phyloP scores from a whole-genome alignment of 495 filamentous ascomycete species.

The Gamarada debralockiae region DNA sequence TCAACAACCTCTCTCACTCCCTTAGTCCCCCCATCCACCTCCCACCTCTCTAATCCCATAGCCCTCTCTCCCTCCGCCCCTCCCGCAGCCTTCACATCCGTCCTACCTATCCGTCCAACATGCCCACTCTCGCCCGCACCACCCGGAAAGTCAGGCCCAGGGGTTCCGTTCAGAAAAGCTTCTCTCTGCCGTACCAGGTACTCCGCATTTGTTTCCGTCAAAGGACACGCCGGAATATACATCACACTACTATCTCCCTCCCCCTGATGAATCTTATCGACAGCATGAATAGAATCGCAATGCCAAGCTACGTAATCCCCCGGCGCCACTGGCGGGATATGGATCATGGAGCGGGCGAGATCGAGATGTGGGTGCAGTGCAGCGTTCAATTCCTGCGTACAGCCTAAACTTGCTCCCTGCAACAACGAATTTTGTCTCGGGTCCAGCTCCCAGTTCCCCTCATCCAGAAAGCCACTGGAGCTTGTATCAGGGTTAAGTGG shows the following conservation, averaged over 20 bases:
- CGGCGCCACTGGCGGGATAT: conserved; percentile 69
- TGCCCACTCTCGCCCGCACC: conserved; percentile 56
- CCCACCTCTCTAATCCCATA: conserved; percentile 41
- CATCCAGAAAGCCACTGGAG: conserved; percentile 38
- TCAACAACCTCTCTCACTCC: neutral
- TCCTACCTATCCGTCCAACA: conserved; percentile 41
- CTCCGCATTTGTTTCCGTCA: conserved; percentile 67
- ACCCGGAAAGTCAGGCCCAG: conserved; percentile 71
- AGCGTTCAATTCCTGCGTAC: conserved; percentile 73
- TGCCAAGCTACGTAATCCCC: conserved; percentile 93
- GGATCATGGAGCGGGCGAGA: conserved; percentile 70
- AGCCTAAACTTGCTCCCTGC: conserved; percentile 72
- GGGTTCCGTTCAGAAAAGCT: conserved; percentile 56
- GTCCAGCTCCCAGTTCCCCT: conserved; percentile 48
- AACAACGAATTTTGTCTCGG: conserved; percentile 43
- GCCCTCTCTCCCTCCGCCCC: conserved; percentile 50
- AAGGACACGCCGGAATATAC: conserved; percentile 82
- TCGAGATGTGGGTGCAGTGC: conserved; percentile 74
- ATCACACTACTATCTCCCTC: conserved; percentile 70
- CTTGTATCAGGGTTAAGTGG: neutral
- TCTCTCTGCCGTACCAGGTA: conserved; percentile 67
- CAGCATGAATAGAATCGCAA: conserved; percentile 80
- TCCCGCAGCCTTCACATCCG: conserved; percentile 51
- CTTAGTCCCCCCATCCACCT: neutral
- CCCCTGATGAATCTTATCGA: conserved; percentile 75